Base-by-base conservation (phyloP, 768 basidiomycete genomes). In the Solioccasus polychromus region DNA sequence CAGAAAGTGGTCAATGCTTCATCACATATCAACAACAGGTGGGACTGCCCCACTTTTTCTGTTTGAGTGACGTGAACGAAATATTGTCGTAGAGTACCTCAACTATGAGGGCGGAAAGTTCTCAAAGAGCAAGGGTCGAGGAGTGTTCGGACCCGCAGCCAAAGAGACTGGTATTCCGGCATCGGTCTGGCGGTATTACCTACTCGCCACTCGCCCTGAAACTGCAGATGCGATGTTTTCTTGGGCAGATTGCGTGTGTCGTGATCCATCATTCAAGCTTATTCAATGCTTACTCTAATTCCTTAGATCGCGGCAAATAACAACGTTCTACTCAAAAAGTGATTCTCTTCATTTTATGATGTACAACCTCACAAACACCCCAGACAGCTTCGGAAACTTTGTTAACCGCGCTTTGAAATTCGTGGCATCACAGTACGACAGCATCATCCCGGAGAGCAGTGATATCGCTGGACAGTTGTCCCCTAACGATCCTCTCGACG, bases 71-170 rank as follows among this genome's bases (percentile, higher is more conserved):
- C n/a, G n/a, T 8, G n/a, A 30, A 30, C 14, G n/a, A n/a, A 38
- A 47, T 29, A 46, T 35, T 30, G 25, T 8, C 44, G 25, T 56
- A 95, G 95, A 99, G 66, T 97, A 94, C 64, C 73, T 98, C 55
- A 97, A 98, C 60, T 98, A 98, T 66, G 96, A 99, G 64, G 91
- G 92, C 22, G 94, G 94, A 30, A 99, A 99, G 64, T 99, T 99
- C 76, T 96, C 93, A 32, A 99, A 99, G 71, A 93, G 92, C 60
- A 83, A 89, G 53, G 92, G 93, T 54, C 86, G 95, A 44, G 96
- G 95, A 34, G 95, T 99, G 2, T 99, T 99, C 53, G 96, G 96
- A 22, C 92, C 92, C 44, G 85, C 85, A 14, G 96, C 95, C 0
- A 88, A 80, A 59, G 91, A 96, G 48, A 95, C 96, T 3, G 92